Evolutionary conservation across 2,329 filamentous ascomycete genomes (phyloP), one percentile per base, ranked within the genome.

Genomic region (Pseudogymnoascus sp.): DNA sequence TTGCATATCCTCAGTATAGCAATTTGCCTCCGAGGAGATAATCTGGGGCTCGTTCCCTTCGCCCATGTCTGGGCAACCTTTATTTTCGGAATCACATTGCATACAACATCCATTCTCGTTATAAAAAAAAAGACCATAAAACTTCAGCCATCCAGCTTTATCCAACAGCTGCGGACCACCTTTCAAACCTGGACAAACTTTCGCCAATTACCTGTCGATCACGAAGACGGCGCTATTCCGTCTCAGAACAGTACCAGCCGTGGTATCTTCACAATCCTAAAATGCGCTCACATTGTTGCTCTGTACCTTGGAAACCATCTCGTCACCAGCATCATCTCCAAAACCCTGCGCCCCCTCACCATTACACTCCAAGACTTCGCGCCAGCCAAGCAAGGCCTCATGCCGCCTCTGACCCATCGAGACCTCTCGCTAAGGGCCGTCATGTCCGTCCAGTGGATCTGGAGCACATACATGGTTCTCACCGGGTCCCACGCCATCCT

Each of bases 401-500:
- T 16, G 2, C 37, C 37, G 37, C n/a, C n/a, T 39, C 4, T 39
- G 8, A 16, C 37, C 14, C 6, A 39, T 8, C 37, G 37, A 4
- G 37, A 39, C n/a, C 37, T 39, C 1, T 39, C 37, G 2, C 6
- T 39, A 39, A 39, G 37, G 37, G 37, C 37, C 4, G 7, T 39
- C 37, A 39, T 39, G 37, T 39, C 37, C 37, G 37, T 39, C 37
- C 37, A 39, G 37, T 39, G 37, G 37, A 39, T 39, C n/a, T 39
- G 37, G 37, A 8, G 37, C 37, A 16, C 5, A 1, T 39, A 39
- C 37, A 2, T 39, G n/a, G 37, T 39, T 8, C 37, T 39, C 6
- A 39, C 37, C 37, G 2, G 4, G 37, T n/a, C 59, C 6, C 63
- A 64, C 21, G 43, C 61, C 21, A n/a, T 61, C 5, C 41, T 63